Base-by-base conservation (phyloP, 805 yeast genomes). In the Lipomyces mesembrius region DNA sequence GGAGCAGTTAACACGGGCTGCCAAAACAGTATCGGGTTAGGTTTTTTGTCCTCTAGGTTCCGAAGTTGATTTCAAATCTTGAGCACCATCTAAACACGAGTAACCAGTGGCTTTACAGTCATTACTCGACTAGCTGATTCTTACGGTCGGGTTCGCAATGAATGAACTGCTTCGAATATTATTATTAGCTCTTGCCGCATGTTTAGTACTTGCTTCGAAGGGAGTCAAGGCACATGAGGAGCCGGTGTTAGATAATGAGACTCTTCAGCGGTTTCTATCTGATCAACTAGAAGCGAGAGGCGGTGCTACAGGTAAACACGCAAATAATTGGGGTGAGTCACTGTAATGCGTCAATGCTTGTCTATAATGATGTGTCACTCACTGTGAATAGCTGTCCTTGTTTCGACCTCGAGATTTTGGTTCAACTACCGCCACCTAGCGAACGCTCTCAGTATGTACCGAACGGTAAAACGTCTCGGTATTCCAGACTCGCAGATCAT, bases 361-460 rank as follows among this genome's bases (percentile, higher is more conserved):
- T 43, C 20, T 11, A n/a, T 5, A 2, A 17, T 5, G 49, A 17
- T 17, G 20, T 11, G 22, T 43, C 8, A 43, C 49, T 43, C 22
- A 43, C 49, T n/a, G 20, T 29, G 12, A 25, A 22, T 22, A 52
- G 94, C 99, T 0, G 98, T 95, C 3, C 80, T 95, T 57, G 97
- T 95, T 51, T 92, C 97, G 1, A 94, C 99, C 0, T 92, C 98
- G 12, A 82, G 98, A 67, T 95, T 95, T 79, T 95, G 99, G 99
- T 95, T 95, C 83, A 95, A 95, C 78, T 95, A 95, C 76, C 84
- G 99, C 37, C 99, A 95, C 78, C 91, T 94, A 92, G 98, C 99
- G 51, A 95, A 95, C 78, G 97, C 90, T 37, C 81, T 95, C 72
- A 89, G 97, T 75, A 88, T 95, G 85, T 95, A 95, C 80, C 84